Evolutionary conservation across 2,329 filamentous ascomycete genomes (phyloP).

Genomic region (Calonectria hongkongensis): DNA sequence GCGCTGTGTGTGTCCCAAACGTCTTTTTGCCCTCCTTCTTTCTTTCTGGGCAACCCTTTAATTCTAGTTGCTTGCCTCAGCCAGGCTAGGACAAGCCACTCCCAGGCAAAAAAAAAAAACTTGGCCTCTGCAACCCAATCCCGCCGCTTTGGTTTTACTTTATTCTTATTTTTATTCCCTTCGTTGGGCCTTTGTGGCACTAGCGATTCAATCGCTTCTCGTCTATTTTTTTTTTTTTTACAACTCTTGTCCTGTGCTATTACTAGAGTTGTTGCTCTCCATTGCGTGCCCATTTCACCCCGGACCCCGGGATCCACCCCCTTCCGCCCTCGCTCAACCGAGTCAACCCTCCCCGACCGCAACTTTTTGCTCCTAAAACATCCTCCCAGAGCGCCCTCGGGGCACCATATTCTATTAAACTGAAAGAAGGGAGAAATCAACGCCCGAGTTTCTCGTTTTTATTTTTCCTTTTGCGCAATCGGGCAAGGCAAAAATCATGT

Average conservation of each 20-base stretch:
- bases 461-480: not conserved
- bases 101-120: not conserved
- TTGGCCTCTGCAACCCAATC: too few relatives aligned
- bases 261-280: slow-evolving; percentile 17
- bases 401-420: not conserved
- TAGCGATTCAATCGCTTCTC: not conserved
- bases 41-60: not conserved
- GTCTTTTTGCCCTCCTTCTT: not conserved
- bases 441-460: not conserved
- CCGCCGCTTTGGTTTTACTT: too few relatives aligned
- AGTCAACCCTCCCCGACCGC: slow-evolving; percentile 15
- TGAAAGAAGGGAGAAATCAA: not conserved
- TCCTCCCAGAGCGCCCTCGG: not conserved
- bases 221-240: not conserved
- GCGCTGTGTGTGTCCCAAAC: not conserved
- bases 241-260: not conserved
- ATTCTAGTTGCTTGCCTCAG: not conserved
- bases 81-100: slow-evolving; percentile 21
- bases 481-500: not conserved
- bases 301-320: slow-evolving; percentile 29
- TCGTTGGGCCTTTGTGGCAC: not conserved
- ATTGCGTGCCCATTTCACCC: not conserved
- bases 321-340: slow-evolving; percentile 7
- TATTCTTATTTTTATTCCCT: too few relatives aligned
- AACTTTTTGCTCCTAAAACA: not conserved